phyloP scores from a whole-genome alignment of 2,329 filamentous ascomycete species.

The Diaporthe velutina region DNA sequence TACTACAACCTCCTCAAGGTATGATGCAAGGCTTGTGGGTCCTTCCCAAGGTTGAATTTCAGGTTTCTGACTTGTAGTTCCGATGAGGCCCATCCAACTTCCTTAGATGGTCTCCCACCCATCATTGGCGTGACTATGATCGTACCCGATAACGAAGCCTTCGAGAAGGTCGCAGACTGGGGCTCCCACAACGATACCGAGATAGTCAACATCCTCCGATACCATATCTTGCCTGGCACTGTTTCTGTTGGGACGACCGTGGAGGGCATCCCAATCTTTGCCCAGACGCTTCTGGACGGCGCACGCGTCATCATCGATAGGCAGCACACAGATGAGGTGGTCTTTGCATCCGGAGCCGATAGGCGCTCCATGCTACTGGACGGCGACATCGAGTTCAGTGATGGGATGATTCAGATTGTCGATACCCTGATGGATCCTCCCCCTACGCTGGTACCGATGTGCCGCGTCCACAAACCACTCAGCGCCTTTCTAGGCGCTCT shows the following conservation, averaged over 20 bases:
- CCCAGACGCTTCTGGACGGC: conserved; percentile 58
- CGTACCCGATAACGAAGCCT: conserved; percentile 71
- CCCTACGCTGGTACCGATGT: conserved; percentile 51
- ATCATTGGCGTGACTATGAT: conserved; percentile 64
- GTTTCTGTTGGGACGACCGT: conserved; percentile 52
- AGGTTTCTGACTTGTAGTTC: not conserved
- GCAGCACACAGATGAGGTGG: conserved; percentile 55
- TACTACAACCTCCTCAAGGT: not conserved
- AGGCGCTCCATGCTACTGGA: conserved; percentile 57
- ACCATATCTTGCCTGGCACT: conserved; percentile 72
- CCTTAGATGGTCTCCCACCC: conserved; percentile 58
- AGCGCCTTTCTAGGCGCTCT: conserved; percentile 57
- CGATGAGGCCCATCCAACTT: conserved; percentile 51
- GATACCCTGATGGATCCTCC: conserved; percentile 66
- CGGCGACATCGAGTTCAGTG: conserved; percentile 60
- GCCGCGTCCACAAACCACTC: conserved; percentile 51
- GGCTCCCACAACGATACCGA: conserved; percentile 63
- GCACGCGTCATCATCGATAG: conserved; percentile 61
- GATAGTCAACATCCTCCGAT: conserved; percentile 67
- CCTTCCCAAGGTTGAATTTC: not conserved
- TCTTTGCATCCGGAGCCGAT: conserved; percentile 56
- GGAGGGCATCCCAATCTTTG: conserved; percentile 53
- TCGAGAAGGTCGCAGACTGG: conserved; percentile 59
- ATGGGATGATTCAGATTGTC: conserved; percentile 65
- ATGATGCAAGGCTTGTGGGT: not conserved